A percentile compares a stretch with the other conserved stretches of the same genome.
phyloP scores from a whole-genome alignment of 805 yeast genomes.

The Candida sakaeoensis region DNA sequence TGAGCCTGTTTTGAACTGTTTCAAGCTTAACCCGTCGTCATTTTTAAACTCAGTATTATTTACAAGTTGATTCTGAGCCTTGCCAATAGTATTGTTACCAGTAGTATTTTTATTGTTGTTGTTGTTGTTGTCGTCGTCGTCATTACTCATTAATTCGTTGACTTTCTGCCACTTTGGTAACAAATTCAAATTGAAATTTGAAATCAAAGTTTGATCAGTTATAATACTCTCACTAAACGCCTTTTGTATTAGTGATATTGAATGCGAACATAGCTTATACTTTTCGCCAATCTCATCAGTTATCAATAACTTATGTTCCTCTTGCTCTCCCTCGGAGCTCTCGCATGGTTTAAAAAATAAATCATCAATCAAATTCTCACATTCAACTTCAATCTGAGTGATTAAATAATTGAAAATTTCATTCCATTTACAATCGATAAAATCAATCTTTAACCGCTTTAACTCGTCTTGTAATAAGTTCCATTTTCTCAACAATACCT shows the following conservation, averaged over 20 bases:
- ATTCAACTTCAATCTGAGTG: slow-evolving; percentile 30
- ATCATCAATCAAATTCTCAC: slow-evolving; percentile 18
- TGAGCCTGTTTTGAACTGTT: slow-evolving; percentile 15
- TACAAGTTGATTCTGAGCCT: too few species aligned
- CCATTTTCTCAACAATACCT: slow-evolving; percentile 37
- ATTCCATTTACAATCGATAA: slow-evolving; percentile 55
- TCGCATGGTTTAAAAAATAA: slow-evolving; percentile 10
- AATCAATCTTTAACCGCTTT: slow-evolving; percentile 37
- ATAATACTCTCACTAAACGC: slow-evolving; percentile 37
- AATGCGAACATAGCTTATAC: slow-evolving; percentile 38
- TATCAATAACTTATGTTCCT: slow-evolving; percentile 14
- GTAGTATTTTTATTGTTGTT: neutral
- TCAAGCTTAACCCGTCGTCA: slow-evolving; percentile 14
- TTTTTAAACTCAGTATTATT: too few species aligned
- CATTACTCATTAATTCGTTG: slow-evolving; percentile 11
- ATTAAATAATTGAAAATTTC: slow-evolving; percentile 48
- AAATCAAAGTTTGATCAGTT: slow-evolving; percentile 23
- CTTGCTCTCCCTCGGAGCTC: neutral
- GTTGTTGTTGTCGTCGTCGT: neutral
- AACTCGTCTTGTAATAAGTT: slow-evolving; percentile 39
- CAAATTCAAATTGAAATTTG: slow-evolving; percentile 20
- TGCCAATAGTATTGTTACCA: too few species aligned
- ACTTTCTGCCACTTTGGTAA: slow-evolving; percentile 26
- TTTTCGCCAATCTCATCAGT: slow-evolving; percentile 26
- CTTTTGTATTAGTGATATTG: slow-evolving; percentile 28